Conservation (phyloP, 2,329 filamentous ascomycete genomes). For the Eutypa lata region DNA sequence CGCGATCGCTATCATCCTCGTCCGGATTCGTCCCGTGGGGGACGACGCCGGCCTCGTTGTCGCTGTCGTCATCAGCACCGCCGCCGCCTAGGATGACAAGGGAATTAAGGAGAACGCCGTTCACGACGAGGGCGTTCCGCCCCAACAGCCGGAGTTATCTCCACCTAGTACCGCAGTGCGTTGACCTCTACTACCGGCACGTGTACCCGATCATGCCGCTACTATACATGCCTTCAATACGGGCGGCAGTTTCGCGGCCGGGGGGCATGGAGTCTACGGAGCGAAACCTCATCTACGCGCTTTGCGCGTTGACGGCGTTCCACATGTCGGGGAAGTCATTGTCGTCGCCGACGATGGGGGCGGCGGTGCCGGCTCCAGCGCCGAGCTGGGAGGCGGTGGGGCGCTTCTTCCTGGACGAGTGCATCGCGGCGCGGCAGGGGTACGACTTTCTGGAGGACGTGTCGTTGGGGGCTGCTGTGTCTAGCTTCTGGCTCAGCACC, state of each 20-base stretch:
- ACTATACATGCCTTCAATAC: constrained; percentile 53
- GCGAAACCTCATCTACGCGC: constrained; percentile 49
- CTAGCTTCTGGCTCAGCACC: constrained; percentile 59
- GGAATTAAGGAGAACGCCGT: constrained; percentile 29
- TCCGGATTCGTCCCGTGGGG: not conserved
- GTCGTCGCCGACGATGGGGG: constrained; percentile 25
- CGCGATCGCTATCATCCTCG: not conserved
- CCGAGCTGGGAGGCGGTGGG: constrained; percentile 48
- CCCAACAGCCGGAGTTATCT: constrained; percentile 39
- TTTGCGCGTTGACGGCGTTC: constrained; percentile 53
- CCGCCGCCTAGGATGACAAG: constrained; percentile 24
- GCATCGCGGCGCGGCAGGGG: constrained; percentile 50
- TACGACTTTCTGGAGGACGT: constrained; percentile 57
- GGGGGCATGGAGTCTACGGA: constrained; percentile 35
- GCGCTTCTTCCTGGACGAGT: constrained; percentile 56
- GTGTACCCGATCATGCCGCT: constrained; percentile 64
- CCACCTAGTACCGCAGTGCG: constrained; percentile 49
- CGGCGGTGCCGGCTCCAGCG: constrained; percentile 7
- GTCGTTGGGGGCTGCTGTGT: constrained; percentile 54
- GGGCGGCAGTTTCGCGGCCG: constrained; percentile 44
- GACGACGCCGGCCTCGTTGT: constrained; percentile 14
- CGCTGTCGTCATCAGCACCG: constrained; percentile 23
- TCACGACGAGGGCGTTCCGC: constrained; percentile 41
- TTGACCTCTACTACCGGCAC: constrained; percentile 60
- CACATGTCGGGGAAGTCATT: constrained; percentile 46